Evolutionary conservation across 305 asterid genomes (phyloP), one percentile per base, ranked within the genome.

Genomic region (Fraxinus nigra): DNA sequence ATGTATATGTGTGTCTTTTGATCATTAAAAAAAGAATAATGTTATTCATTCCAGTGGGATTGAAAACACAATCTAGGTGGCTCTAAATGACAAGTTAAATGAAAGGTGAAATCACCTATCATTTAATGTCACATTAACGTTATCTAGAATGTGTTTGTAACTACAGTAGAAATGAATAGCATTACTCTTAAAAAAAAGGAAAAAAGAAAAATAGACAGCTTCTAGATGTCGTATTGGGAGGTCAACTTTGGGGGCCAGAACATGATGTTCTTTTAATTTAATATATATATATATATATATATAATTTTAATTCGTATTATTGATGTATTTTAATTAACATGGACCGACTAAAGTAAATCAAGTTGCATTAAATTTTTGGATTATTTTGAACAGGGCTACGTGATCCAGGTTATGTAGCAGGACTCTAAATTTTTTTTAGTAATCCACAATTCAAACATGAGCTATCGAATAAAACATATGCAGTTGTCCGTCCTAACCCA

Each of bases 401-500:
- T 35, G 40, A 6, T 35, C 9, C 40, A 5, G 40, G 7, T 35
- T 35, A 6, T 35, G 40, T 6, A 35, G 40, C 40, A 35, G 40
- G 40, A 35, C 40, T 35, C 40, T 24, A 20, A 8, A 11, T 63
- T 22, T 63, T 63, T 61, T 14, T 6, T 46, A 46, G n/a, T 46
- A 46, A 14, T 40, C 13, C 48, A 8, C 48, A 1, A 40, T 40
- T 9, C 13, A 18, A 59, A 59, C 67, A 56, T 54, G 67, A 8
- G 28, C 4, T 59, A 59, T 54, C 9, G 65, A 54, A 54, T 54
- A 54, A 54, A 54, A 18, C 30, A 59, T 0, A 56, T 20, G 28
- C 34, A 22, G 18, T 65, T 24, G 73, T 24, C 73, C 73, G 73
- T 24, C 73, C 73, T 65, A 65, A 65, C 73, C 73, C 73, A 65